Percentiles rank a stretch among this genome's conserved stretches.
phyloP scores from a whole-genome alignment of 2,329 filamentous ascomycete species.

The Colletotrichum spinosum region DNA sequence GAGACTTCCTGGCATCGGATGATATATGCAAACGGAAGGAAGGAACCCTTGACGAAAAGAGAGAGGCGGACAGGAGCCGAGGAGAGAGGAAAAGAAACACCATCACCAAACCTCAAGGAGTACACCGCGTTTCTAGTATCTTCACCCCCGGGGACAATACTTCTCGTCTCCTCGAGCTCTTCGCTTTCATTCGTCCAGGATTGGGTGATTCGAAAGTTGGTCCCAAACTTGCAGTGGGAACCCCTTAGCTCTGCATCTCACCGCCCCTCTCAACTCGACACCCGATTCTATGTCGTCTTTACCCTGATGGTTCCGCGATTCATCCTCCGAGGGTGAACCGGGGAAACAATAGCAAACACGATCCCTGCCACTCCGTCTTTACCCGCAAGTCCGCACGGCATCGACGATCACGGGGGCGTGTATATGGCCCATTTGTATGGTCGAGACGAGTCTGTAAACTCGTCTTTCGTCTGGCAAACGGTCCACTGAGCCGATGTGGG shows the following conservation, averaged over 20 bases:
- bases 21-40: constrained; percentile 4
- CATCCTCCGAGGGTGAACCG: too few relatives aligned
- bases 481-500: constrained; percentile 5
- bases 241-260: constrained; percentile 14
- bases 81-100: constrained; percentile 6
- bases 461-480: constrained; percentile 1
- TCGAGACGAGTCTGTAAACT: neutral
- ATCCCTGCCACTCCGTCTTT: neutral
- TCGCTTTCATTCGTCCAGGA: constrained; percentile 13
- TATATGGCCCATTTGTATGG: constrained; percentile 8
- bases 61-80: constrained; percentile 5
- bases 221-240: constrained; percentile 24
- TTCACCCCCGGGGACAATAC: constrained; percentile 11
- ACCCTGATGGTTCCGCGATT: neutral
- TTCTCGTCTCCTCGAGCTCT: constrained; percentile 2
- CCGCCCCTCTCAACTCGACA: constrained; percentile 12
- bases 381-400: constrained; percentile 16
- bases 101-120: constrained; percentile 6
- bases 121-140: constrained; percentile 21
- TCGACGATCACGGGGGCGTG: constrained; percentile 3
- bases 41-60: neutral
- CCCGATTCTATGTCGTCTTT: constrained; percentile 1
- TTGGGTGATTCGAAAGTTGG: constrained; percentile 21
- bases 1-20: constrained; percentile 4
- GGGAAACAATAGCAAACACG: too few relatives aligned